Evolutionary conservation across 176 grass and related monocot species (phyloP).

Genomic region (Bothriochloa decipiens): DNA sequence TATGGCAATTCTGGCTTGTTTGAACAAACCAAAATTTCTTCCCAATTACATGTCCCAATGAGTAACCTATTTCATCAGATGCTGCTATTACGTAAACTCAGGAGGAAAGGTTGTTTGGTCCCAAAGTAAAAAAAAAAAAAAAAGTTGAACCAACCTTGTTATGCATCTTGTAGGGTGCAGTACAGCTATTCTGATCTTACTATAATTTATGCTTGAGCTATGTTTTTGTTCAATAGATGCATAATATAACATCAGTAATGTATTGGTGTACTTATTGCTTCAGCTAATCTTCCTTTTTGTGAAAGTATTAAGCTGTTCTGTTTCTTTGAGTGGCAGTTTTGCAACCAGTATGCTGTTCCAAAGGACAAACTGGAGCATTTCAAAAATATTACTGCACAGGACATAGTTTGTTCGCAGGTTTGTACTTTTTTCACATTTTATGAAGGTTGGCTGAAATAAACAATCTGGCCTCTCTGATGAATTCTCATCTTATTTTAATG

Average conservation of each 20-base stretch:
- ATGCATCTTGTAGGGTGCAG: not conserved
- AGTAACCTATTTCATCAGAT: not conserved
- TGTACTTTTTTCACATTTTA: constrained; percentile 15
- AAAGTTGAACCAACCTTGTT: not conserved
- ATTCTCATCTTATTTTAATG: not conserved
- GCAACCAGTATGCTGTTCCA: constrained; percentile 95
- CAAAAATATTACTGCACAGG: constrained; percentile 77
- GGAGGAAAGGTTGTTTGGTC: not conserved
- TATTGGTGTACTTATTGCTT: not conserved
- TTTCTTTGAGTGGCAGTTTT: constrained; percentile 70
- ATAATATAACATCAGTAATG: not conserved
- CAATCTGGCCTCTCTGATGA: not conserved
- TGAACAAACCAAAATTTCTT: constrained; percentile 1
- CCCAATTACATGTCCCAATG: not conserved
- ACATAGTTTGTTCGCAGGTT: constrained; percentile 94
- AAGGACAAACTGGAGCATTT: constrained; percentile 91
- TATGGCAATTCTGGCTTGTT: not conserved
- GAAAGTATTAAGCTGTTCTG: constrained; percentile 1
- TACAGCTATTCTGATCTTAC: not conserved
- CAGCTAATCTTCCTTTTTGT: constrained; percentile 30
- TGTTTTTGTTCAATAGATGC: not conserved
- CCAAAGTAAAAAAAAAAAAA: too few species aligned
- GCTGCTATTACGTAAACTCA: not conserved
- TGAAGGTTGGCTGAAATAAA: constrained; percentile 1
- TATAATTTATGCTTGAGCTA: not conserved